Percentiles rank a stretch among this genome's conserved stretches.
phyloP scores from a whole-genome alignment of 2,329 filamentous ascomycete species.

The Pseudodiploospora longispora region DNA sequence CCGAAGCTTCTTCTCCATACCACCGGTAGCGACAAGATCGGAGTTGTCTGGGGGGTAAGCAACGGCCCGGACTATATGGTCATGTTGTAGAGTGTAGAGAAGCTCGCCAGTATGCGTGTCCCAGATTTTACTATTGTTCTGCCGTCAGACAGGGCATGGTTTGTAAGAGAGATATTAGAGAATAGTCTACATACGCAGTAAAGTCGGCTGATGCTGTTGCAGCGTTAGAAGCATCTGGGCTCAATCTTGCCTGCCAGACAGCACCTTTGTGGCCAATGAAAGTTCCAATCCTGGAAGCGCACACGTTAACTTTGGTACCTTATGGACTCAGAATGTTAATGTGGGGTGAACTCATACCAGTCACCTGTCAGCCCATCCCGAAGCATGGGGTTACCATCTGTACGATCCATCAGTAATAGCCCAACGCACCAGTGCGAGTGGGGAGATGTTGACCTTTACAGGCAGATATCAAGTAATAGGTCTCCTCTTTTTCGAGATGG shows the following conservation, averaged over 20 bases:
- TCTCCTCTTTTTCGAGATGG: slow-evolving; percentile 68
- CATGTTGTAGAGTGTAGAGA: slow-evolving; percentile 77
- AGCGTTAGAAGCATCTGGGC: slow-evolving; percentile 76
- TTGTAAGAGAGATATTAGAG: slow-evolving; percentile 18
- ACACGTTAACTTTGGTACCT: slow-evolving; percentile 10
- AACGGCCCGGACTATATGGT: slow-evolving; percentile 90
- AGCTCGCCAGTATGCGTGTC: slow-evolving; percentile 91
- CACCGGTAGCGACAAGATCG: slow-evolving; percentile 85
- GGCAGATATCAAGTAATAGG: slow-evolving; percentile 88
- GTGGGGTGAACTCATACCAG: slow-evolving; percentile 48
- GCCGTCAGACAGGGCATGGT: neutral
- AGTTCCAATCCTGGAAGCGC: slow-evolving; percentile 82
- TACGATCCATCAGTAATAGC: slow-evolving; percentile 7
- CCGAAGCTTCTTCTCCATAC: slow-evolving; percentile 92
- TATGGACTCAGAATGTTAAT: neutral
- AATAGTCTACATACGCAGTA: slow-evolving; percentile 58
- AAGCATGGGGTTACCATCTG: slow-evolving; percentile 97
- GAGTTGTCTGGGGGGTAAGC: slow-evolving; percentile 77
- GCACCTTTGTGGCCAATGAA: slow-evolving; percentile 98
- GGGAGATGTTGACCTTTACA: slow-evolving; percentile 62
- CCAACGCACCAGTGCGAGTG: slow-evolving; percentile 1
- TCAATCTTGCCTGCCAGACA: slow-evolving; percentile 91
- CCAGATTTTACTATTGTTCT: slow-evolving; percentile 74
- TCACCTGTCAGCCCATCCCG: slow-evolving; percentile 92
- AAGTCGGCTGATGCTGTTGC: slow-evolving; percentile 96